Conservation (phyloP, 164 flowering plant species). For the Platanus orientalis region DNA sequence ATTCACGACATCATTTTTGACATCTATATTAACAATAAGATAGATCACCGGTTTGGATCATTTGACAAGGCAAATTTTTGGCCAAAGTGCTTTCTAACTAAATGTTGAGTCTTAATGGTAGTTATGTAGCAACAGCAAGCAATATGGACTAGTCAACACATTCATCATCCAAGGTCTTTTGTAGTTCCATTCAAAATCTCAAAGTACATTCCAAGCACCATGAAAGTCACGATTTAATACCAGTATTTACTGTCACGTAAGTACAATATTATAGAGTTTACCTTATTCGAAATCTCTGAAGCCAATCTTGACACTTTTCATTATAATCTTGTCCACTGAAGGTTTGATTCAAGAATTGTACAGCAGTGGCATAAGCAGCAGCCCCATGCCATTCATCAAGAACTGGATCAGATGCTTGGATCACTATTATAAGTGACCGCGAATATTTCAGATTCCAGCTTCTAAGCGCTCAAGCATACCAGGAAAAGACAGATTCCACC, state of each 20-base stretch:
- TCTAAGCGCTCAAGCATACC: conserved; percentile 80
- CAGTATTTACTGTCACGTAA: not conserved
- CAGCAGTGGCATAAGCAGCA: conserved; percentile 55
- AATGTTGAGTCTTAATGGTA: no score
- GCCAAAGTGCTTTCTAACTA: no score
- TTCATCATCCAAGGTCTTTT: no score
- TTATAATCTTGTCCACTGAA: conserved; percentile 70
- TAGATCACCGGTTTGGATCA: no score
- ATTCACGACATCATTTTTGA: no score
- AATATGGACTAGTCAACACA: no score
- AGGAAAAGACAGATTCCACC: conserved; percentile 83
- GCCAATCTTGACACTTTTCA: conserved; percentile 93
- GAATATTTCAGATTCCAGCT: conserved; percentile 78
- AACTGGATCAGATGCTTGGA: conserved; percentile 71
- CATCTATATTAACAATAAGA: no score
- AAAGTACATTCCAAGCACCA: no score
- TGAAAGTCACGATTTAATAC: not conserved
- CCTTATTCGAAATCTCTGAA: conserved; percentile 53
- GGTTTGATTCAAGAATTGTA: conserved; percentile 52
- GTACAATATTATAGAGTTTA: conserved; percentile 40
- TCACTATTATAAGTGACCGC: conserved; percentile 59
- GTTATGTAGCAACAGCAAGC: no score
- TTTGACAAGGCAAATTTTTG: no score
- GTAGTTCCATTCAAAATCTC: no score
- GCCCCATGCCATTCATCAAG: conserved; percentile 97